Evolutionary conservation across 2,329 filamentous ascomycete genomes (phyloP), one percentile per base, ranked within the genome.

Genomic region (Aspergillus texensis): DNA sequence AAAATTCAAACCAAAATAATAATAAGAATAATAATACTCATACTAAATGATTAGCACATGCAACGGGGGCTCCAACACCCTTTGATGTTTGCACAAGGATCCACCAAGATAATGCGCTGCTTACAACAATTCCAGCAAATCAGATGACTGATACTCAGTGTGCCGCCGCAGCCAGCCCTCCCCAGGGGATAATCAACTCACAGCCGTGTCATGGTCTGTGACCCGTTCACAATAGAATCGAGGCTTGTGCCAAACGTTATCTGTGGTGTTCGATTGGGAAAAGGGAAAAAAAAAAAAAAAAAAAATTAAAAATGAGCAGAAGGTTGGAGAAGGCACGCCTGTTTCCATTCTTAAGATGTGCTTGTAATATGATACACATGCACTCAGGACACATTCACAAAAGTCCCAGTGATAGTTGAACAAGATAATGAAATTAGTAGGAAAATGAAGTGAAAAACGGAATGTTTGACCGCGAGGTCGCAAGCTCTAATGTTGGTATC

Each of bases 401-500:
- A 68, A 67, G 62, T 63, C 65, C 70, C 66, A 69, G 65, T 63
- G 57, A 63, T 59, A 64, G 64, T 62, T 67, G 57, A 62, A 66
- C 39, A 62, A 65, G 68, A 57, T 55, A 60, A 57, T 39, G 28
- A 62, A 46, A 65, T 57, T 59, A 65, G 6, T 61, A 67, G 66
- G 67, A 63, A 57, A 67, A 68, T 66, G 62, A 62, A 62, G 65
- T 55, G 58, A 60, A 58, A 64, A 54, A 62, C 53, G 70, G 67
- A 34, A 41, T 62, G 53, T 67, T 70, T 71, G 74, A 77, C 77
- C 75, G 74, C 68, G 77, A 74, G 75, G 76, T 76, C 76, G 64
- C 70, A 68, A 68, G 68, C 69, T 78, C 76, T 78, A 78, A 61
- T 71, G 70, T 71, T 78, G 76, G 76, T 78, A 78, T 78, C 75